These are phyloP conservation scores for Chloranthus sessilifolius DNA, from an alignment of 164 flowering plant species.

Conservation along the genomic window DNA sequence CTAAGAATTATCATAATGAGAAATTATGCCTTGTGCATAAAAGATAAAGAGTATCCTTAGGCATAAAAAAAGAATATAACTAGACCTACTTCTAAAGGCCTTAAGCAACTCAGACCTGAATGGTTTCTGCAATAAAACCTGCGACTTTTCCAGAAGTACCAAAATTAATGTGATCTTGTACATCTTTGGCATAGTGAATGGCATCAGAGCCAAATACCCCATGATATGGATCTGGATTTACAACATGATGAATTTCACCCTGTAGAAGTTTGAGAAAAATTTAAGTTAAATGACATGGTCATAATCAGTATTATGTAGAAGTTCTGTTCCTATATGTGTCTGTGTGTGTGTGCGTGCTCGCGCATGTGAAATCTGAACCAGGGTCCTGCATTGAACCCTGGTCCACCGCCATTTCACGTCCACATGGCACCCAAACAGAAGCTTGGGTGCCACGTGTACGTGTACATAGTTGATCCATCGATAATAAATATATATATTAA, in stretches of 20 bases:
- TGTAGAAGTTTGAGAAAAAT: slow-evolving; percentile 21
- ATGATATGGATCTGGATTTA: slow-evolving; percentile 93
- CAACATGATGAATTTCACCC: slow-evolving; percentile 96
- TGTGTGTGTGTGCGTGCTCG: background rate
- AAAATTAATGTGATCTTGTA: slow-evolving; percentile 89
- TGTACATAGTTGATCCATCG: too few species aligned
- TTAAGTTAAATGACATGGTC: background rate
- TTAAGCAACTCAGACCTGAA: slow-evolving; percentile 54
- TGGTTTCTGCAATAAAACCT: slow-evolving; percentile 96
- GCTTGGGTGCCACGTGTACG: too few species aligned
- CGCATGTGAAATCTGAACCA: background rate
- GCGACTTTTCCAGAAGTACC: slow-evolving; percentile 94
- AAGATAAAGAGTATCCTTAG: slow-evolving; percentile 1
- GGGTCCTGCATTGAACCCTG: too few species aligned
- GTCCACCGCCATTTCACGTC: too few species aligned
- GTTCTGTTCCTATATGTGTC: background rate
- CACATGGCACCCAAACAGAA: too few species aligned
- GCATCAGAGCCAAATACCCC: slow-evolving; percentile 87
- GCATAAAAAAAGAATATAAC: background rate
- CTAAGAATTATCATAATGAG: slow-evolving; percentile 34
- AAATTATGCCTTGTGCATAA: too few species aligned
- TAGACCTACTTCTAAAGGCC: background rate
- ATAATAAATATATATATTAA: too few species aligned
- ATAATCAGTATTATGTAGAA: background rate
- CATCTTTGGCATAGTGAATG: slow-evolving; percentile 65